A percentile compares a stretch with the other conserved stretches of the same genome.
Evolutionary conservation across 495 filamentous ascomycete genomes (phyloP).

Genomic region (Aspergillus ellipticus): DNA sequence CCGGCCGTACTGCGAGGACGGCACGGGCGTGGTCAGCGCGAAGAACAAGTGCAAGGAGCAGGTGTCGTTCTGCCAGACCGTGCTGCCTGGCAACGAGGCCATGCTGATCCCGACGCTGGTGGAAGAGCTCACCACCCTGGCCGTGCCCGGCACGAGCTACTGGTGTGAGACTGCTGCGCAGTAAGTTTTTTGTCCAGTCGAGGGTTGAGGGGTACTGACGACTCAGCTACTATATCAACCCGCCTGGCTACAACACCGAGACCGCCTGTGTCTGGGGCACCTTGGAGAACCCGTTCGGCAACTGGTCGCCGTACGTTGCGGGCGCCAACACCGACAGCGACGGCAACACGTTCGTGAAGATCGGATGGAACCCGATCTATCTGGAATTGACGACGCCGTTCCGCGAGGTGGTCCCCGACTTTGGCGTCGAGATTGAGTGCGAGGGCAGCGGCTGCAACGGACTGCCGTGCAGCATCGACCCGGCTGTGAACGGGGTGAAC

Average conservation of each 20-base stretch:
- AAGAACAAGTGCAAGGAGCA: slow-evolving; percentile 59
- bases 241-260: slow-evolving; percentile 57
- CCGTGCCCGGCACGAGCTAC: slow-evolving; percentile 67
- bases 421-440: slow-evolving; percentile 70
- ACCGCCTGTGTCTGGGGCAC: slow-evolving; percentile 72
- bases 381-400: slow-evolving; percentile 56
- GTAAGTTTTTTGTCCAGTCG: slow-evolving; percentile 36
- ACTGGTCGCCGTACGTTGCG: slow-evolving; percentile 78
- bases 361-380: slow-evolving; percentile 80
- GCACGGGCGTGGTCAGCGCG: slow-evolving; percentile 59
- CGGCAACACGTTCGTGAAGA: slow-evolving; percentile 69
- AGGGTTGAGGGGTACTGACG: slow-evolving; percentile 5
- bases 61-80: slow-evolving; percentile 79
- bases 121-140: slow-evolving; percentile 48
- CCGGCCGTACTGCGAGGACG: slow-evolving; percentile 67
- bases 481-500: slow-evolving; percentile 55
- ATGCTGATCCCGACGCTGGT: slow-evolving; percentile 82
- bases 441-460: slow-evolving; percentile 64
- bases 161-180: slow-evolving; percentile 74
- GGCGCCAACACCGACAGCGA: slow-evolving; percentile 66
- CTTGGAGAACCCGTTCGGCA: slow-evolving; percentile 60
- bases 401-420: slow-evolving; percentile 55
- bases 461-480: slow-evolving; percentile 71
- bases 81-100: slow-evolving; percentile 80
- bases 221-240: slow-evolving; percentile 71